Conservation (phyloP, 129 eudicot genomes). For the Flaveria brownii region DNA sequence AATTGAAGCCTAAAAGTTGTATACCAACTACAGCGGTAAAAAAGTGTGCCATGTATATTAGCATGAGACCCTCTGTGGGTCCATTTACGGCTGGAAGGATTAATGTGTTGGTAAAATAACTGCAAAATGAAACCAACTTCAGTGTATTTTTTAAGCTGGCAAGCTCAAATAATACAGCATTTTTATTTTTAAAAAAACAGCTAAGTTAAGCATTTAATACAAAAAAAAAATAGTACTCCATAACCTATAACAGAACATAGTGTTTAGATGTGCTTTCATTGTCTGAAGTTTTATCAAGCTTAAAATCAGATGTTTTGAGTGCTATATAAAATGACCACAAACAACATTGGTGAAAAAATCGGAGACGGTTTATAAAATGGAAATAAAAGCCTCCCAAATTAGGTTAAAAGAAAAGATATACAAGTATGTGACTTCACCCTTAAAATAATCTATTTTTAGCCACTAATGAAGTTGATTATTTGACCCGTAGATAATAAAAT, state of each 20-base stretch:
- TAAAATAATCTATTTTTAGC: neutral
- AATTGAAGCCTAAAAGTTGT: constrained; percentile 2
- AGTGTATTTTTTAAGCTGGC: neutral
- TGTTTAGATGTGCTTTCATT: neutral
- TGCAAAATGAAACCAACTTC: constrained; percentile 41
- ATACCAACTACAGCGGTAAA: constrained; percentile 89
- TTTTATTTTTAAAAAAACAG: neutral
- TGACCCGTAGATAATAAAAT: neutral
- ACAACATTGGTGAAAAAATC: neutral
- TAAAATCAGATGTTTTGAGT: neutral
- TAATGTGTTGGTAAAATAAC: constrained; percentile 92
- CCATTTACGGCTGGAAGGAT: constrained; percentile 94
- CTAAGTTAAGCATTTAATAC: constrained; percentile 4
- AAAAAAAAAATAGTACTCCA: neutral
- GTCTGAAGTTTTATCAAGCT: neutral
- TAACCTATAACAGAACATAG: neutral
- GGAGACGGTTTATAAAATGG: neutral
- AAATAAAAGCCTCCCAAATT: neutral
- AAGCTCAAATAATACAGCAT: neutral
- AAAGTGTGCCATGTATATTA: constrained; percentile 78
- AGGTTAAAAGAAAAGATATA: neutral
- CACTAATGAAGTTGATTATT: neutral
- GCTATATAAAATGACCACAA: neutral
- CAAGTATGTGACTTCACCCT: neutral
- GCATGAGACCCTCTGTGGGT: constrained; percentile 95